phyloP scores from a whole-genome alignment of 306 rosid species.

The Begonia fuchsioides region DNA sequence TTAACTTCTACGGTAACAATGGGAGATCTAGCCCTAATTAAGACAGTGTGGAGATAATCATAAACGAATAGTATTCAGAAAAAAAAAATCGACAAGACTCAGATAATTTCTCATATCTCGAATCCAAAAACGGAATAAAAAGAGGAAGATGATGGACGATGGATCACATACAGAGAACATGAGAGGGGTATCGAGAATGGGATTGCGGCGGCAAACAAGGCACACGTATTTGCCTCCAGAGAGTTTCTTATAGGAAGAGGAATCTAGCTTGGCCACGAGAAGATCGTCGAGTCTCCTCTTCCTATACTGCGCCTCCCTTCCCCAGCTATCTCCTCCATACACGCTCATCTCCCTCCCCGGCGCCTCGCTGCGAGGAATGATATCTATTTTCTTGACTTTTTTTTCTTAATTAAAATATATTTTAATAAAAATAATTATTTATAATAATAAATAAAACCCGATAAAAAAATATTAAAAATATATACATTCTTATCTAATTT shows the following conservation, averaged over 20 bases:
- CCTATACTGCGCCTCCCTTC: slow-evolving; percentile 20
- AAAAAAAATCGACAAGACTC: background rate
- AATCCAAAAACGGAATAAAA: background rate
- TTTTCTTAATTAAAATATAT: no score
- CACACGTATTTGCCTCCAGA: slow-evolving; percentile 19
- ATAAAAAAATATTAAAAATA: no score
- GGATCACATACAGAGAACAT: slow-evolving; percentile 16
- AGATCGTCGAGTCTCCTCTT: slow-evolving; percentile 20
- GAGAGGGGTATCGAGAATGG: slow-evolving; percentile 21
- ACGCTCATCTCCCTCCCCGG: slow-evolving; percentile 16
- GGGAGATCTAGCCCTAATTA: background rate
- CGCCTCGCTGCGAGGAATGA: no score
- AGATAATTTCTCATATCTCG: background rate
- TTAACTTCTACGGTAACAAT: no score
- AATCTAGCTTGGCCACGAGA: slow-evolving; percentile 4
- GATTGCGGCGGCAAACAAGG: slow-evolving; percentile 16
- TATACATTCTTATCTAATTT: no score
- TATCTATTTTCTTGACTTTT: no score
- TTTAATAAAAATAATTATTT: no score
- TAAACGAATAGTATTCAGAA: background rate
- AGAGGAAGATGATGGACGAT: background rate
- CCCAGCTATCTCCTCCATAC: slow-evolving; percentile 33
- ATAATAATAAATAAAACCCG: no score
- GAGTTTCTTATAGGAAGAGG: slow-evolving; percentile 17
- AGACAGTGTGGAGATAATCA: background rate